Evolutionary conservation across 2,329 filamentous ascomycete genomes (phyloP), one percentile per base, ranked within the genome.

Genomic region (Fusarium papillatum): DNA sequence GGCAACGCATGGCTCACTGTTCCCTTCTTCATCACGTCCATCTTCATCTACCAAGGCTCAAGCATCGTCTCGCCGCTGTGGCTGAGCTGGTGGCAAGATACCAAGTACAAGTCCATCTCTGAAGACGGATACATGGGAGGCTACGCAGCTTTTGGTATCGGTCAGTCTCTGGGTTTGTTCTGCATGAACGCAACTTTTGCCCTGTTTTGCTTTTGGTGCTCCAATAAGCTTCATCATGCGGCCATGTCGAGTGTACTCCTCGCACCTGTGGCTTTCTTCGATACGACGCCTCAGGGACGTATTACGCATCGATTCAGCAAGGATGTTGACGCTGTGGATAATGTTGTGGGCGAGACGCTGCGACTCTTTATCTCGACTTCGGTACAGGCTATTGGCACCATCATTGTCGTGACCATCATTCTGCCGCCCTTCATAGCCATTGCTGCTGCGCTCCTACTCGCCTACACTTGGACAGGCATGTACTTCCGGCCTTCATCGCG

Each of bases 1-100:
- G 72, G 72, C 7, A 74, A 74, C 46, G 72, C 72, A 0, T 69
- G 61, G 43, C 31, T 74, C 1, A 74, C 72, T 0, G 64, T 50
- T 1, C 72, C 72, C 31, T 68, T 74, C 1, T 70, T 75, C 1
- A 26, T 72, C 2, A 19, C 57, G 0, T 75, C 72, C 1, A 74
- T 74, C 19, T 13, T 62, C 0, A 59, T 74, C 16, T 74, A 69
- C 1, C 72, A 74, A 39, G 72, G 72, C 5, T 68, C 68, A 10
- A 74, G 72, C 4, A 62, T 74, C 2, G 72, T 74, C 3, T 74
- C 72, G 3, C 72, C 72, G 0, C 72, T 74, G 0, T 74, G 72
- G 72, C 46, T 74, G 1, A 72, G 72, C 46, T 74, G 72, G 72
- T 75, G 72, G 72, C 72, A 74, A 3, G 60, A 69, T 22, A 72